phyloP scores from a whole-genome alignment of 83 land plant species.

The Larix sibirica region DNA sequence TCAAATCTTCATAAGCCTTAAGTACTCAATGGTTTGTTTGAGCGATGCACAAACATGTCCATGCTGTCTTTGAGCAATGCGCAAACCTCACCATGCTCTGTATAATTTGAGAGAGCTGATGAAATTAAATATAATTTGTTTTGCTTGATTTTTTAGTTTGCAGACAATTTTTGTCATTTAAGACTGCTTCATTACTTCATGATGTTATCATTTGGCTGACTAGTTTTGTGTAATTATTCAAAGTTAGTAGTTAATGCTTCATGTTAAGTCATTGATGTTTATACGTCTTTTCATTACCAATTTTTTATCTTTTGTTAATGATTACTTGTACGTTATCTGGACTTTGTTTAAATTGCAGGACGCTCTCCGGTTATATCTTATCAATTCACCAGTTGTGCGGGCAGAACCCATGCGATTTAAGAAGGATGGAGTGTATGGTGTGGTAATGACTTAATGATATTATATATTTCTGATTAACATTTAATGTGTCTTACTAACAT shows the following conservation, averaged over 20 bases:
- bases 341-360: slow-evolving; percentile 52
- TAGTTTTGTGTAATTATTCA: not conserved
- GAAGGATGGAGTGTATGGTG: slow-evolving; percentile 90
- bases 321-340: not conserved
- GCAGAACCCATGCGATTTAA: slow-evolving; percentile 92
- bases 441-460: slow-evolving; percentile 53
- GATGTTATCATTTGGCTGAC: not conserved
- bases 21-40: no score
- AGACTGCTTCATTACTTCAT: not conserved
- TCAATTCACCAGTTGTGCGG: slow-evolving; percentile 97
- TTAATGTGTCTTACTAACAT: not conserved
- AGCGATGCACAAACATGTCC: no score
- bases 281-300: not conserved
- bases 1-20: no score
- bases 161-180: no score
- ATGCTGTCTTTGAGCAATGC: no score
- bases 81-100: no score
- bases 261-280: not conserved
- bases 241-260: not conserved
- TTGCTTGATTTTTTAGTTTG: no score
- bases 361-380: slow-evolving; percentile 92
- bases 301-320: slow-evolving; percentile 16
- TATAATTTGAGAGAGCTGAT: no score
- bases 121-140: no score
- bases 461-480: slow-evolving; percentile 81